Evolutionary conservation across 192 early-diverging fungal genomes (phyloP), one percentile per base, ranked within the genome.

Genomic region (Backusella circina): DNA sequence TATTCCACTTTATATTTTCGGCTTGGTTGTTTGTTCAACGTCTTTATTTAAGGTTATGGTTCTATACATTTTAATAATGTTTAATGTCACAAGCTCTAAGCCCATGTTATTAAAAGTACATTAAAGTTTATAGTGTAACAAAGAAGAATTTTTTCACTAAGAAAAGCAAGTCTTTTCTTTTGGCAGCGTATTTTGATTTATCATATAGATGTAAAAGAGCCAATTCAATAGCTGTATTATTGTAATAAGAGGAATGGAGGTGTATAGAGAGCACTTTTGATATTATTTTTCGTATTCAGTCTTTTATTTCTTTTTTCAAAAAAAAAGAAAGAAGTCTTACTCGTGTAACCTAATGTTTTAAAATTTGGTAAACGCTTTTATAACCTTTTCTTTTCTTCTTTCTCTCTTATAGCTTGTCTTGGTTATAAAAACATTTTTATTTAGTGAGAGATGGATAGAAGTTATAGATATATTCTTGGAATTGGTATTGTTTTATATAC

Each of bases 91-190:
- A 41, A 41, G 39, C 12, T 41, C 39, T 41, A 41, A 41, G 39
- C 39, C n/a, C 39, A 41, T 41, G 15, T 4, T 41, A 13, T 41
- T 41, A 41, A 41, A n/a, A 41, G 15, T 47, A 47, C 18, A n/a
- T 47, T 7, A 47, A 5, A 41, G n/a, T 15, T 16, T n/a, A 5
- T 47, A 3, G 44, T 47, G 18, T 16, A 47, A 47, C 44, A 47
- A 1, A 5, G 4, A 47, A 41, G 16, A 41, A 37, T 41, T 47
- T 47, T 47, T 47, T 47, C 18, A 16, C 5, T 7, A n/a, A n/a
- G 18, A 47, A 47, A 47, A 47, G n/a, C 15, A 47, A n/a, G 16
- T 0, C 5, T 88, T 94, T 7, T 3, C 26, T 61, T 61, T 26
- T 61, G 26, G 23, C 3, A 61, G 8, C 1, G 9, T 61, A 26